Base-by-base conservation (phyloP, 1,284 basidiomycete genomes). In the Vanrija humicola region DNA sequence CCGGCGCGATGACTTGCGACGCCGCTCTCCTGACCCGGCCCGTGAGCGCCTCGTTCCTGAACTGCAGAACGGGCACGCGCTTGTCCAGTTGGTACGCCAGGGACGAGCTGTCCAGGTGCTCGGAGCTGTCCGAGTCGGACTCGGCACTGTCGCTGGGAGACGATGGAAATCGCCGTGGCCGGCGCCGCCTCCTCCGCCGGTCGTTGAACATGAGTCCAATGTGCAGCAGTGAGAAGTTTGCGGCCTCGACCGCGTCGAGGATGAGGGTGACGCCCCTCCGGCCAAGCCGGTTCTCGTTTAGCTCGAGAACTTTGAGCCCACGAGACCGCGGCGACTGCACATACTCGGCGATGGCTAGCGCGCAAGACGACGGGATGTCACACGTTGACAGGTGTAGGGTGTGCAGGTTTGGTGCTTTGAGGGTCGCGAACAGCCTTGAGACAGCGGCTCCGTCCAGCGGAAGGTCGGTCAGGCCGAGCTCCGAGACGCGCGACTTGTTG, bases 231-330 rank as follows among this genome's bases (percentile, higher is more conserved):
- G 64, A 61, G 43, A 59, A 73, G 59, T 73, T 70, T 12, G 26
- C 45, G 2, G 25, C 21, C 26, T 75, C 72, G 15, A 73, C 46
- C 0, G 66, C 61, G 54, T 73, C 67, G 12, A 75, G 54, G 29
- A 75, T 68, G 9, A 55, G 38, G 6, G 54, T 52, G 1, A 73
- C 65, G 10, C 66, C 69, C 2, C 48, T 44, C 0, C 50, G 58
- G 1, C 72, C 70, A n/a, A 75, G 58, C 7, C 52, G 44, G 54
- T 75, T 75, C 12, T 63, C 69, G 57, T 75, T 72, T 43, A 75
- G 56, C 46, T 72, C 66, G n/a, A 75, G 59, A 6, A 54, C 43
- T 28, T 66, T 61, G 16, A 73, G 52, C n/a, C 59, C 56, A 23
- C 68, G 62, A 10, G 54, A 63, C 15, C 69, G 64, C 7, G 59